These are phyloP conservation scores for Circinella minor DNA, from an alignment of 371 early-diverging fungal species.

Conservation along the genomic window DNA sequence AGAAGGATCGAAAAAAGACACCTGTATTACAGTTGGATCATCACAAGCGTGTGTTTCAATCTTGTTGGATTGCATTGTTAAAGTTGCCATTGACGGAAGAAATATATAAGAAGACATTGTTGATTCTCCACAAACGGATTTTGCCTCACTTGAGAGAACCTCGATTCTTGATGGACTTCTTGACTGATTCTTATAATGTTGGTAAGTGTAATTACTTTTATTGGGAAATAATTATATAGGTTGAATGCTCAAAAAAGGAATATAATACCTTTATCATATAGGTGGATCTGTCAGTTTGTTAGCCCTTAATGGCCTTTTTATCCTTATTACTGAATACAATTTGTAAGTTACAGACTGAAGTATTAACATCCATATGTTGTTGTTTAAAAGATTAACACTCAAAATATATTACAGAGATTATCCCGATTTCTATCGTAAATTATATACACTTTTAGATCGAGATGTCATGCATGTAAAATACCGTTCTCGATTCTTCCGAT, in stretches of 20 bases:
- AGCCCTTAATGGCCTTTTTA: constrained; percentile 92
- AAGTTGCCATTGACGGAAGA: constrained; percentile 70
- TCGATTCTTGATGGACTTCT: constrained; percentile 84
- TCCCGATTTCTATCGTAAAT: constrained; percentile 94
- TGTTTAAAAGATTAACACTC: neutral
- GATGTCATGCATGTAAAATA: constrained; percentile 91
- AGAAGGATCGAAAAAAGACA: constrained; percentile 37
- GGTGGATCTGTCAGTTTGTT: constrained; percentile 87
- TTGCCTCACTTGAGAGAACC: constrained; percentile 85
- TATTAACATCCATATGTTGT: neutral
- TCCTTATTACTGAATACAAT: constrained; percentile 88
- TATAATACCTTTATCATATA: constrained; percentile 9
- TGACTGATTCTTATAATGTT: constrained; percentile 85
- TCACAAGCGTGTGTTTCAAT: constrained; percentile 69
- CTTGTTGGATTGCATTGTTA: constrained; percentile 84
- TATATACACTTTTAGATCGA: constrained; percentile 87
- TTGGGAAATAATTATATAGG: too few species aligned
- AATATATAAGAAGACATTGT: constrained; percentile 79
- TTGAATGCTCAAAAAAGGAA: too few species aligned
- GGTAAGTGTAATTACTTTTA: constrained; percentile 42
- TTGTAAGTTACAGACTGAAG: constrained; percentile 58
- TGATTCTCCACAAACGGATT: constrained; percentile 83
- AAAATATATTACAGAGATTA: constrained; percentile 73
- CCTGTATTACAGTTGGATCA: constrained; percentile 39
- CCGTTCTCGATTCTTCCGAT: constrained; percentile 90